These are phyloP conservation scores for Bisporella sp. DNA, from an alignment of 2,329 filamentous ascomycete species.

Conservation along the genomic window DNA sequence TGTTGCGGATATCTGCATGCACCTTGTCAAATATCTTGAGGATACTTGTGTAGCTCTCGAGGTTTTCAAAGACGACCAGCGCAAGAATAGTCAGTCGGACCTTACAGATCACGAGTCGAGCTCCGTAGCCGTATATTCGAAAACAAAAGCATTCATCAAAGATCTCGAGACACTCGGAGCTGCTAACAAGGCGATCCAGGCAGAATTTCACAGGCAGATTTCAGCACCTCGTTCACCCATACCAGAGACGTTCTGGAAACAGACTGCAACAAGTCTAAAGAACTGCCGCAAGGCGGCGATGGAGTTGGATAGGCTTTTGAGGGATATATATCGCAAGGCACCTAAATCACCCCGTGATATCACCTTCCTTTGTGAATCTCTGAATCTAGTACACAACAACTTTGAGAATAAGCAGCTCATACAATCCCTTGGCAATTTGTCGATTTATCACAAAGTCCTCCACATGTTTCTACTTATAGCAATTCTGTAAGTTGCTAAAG, in stretches of 20 bases:
- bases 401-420: no score
- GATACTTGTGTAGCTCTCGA: not conserved
- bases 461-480: not conserved
- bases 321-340: no score
- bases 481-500: not conserved
- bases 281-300: not conserved
- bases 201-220: not conserved
- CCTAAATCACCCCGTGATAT: no score
- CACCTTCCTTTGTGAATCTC: no score
- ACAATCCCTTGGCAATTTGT: not conserved
- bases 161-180: not conserved
- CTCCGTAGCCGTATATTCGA: not conserved
- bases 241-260: not conserved
- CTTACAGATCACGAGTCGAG: not conserved
- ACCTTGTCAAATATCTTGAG: not conserved
- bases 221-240: not conserved
- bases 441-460: not conserved
- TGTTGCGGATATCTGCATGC: not conserved
- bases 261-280: not conserved
- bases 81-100: not conserved
- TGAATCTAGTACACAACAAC: no score
- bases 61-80: not conserved
- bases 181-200: not conserved
- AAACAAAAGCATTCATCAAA: not conserved
- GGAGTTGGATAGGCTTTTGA: no score